Percentiles rank a stretch among this genome's conserved stretches.
These are phyloP conservation scores for Endothia cerciana DNA, from an alignment of 2,329 filamentous ascomycete genomes.

Conservation along the genomic window DNA sequence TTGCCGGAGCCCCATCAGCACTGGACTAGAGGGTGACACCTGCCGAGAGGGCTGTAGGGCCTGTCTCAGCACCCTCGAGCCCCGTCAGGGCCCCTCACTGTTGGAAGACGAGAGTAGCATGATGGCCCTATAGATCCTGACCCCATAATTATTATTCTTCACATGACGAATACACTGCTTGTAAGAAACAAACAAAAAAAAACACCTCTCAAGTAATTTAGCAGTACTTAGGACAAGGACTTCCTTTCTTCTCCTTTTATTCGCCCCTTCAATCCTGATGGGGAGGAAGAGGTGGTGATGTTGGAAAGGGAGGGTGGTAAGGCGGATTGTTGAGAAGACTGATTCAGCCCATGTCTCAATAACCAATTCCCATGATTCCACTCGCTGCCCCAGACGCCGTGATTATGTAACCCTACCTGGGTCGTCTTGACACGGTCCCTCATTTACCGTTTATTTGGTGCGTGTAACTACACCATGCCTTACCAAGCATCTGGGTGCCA, in stretches of 20 bases:
- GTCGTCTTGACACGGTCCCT: not conserved
- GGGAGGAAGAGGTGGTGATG: not conserved
- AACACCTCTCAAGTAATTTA: no score
- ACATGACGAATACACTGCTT: no score
- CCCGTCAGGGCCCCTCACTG: no score
- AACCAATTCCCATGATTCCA: constrained; percentile 3
- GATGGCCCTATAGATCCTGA: no score
- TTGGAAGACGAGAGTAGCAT: no score
- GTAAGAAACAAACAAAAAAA: no score
- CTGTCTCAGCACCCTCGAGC: no score
- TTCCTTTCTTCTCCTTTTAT: no score
- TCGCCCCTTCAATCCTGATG: not conserved
- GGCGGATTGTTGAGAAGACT: no score
- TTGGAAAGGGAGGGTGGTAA: not conserved
- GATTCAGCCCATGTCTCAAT: not conserved
- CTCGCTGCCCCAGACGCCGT: not conserved
- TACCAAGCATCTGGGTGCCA: constrained; percentile 12
- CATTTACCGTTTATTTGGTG: constrained; percentile 13
- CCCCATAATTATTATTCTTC: no score
- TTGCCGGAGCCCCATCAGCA: not conserved
- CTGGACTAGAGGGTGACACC: not conserved
- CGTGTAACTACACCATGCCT: not conserved
- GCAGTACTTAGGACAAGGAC: no score
- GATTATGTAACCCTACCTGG: constrained; percentile 11
- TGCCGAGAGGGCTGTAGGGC: no score